Evolutionary conservation across 2,329 filamentous ascomycete genomes (phyloP), one percentile per base, ranked within the genome.

Genomic region (Myriosclerotinia curreyana): DNA sequence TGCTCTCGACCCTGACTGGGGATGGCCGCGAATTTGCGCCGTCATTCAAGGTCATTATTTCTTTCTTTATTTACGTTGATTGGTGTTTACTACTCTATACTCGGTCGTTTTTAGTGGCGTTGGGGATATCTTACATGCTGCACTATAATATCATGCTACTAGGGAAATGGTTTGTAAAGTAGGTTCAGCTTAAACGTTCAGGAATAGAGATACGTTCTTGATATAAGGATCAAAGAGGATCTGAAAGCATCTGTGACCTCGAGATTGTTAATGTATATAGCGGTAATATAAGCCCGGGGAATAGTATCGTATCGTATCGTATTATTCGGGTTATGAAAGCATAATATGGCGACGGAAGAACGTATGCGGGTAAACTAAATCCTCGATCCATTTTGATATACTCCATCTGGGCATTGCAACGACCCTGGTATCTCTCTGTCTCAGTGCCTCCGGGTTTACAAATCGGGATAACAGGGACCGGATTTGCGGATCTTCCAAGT

Each of bases 31-130:
- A 60, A 71, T 71, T 54, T 69, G 66, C 52, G 55, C 64, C 63
- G 62, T 64, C 28, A 42, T 52, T 66, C 54, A 46, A 65, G 31
- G 52, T 64, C 60, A 63, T 64, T 63, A 65, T 67, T 59, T 68
- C 61, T 50, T 66, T 66, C 48, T 64, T 69, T 69, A 71, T 72
- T 70, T 69, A 68, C 63, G 61, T 25, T 62, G 28, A 36, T 48
- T 66, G 68, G 69, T 70, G 68, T 71, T 56, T 68, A 68, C 64
- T 65, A 66, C 67, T 69, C 52, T 68, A 65, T 69, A 58, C 68
- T 58, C 68, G 68, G 70, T 70, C 69, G 71, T 69, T 60, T 70
- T 48, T 65, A 66, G 58, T n/a, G 71, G 70, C 69, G 70, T 71
- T 69, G 46, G 60, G 65, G 52, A 61, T 44, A 62, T 55, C 60